A percentile compares a stretch with the other conserved stretches of the same genome.
phyloP scores from a whole-genome alignment of 768 basidiomycete species.

The Naganishia randhawae region DNA sequence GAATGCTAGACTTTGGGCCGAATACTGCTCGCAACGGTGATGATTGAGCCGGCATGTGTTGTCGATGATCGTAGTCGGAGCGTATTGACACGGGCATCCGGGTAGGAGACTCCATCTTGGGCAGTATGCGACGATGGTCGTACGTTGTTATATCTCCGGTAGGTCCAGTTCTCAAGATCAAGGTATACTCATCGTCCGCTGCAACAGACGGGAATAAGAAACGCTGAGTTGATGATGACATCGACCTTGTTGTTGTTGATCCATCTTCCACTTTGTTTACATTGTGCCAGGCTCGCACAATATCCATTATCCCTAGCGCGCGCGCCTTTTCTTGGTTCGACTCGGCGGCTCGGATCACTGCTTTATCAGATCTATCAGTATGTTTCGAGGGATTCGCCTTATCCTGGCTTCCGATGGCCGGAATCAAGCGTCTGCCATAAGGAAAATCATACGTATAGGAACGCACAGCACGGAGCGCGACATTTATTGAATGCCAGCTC shows the following conservation, averaged over 20 bases:
- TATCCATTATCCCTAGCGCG: too few relatives aligned
- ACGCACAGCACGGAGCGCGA: too few relatives aligned
- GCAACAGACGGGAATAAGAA: background rate
- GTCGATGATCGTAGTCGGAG: conserved; percentile 9
- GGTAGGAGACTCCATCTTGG: conserved; percentile 5
- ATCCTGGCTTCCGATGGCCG: too few relatives aligned
- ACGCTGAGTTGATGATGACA: conserved; percentile 7
- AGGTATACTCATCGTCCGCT: background rate
- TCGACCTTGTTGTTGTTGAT: conserved; percentile 19
- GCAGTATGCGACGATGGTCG: background rate
- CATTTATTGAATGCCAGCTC: too few relatives aligned
- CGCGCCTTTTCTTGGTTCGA: too few relatives aligned
- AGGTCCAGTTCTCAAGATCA: background rate
- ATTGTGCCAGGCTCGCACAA: too few relatives aligned
- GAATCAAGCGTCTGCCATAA: too few relatives aligned
- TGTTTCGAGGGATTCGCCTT: too few relatives aligned
- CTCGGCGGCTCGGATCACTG: too few relatives aligned
- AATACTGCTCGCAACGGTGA: conserved; percentile 13
- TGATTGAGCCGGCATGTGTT: conserved; percentile 11
- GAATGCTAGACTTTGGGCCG: background rate
- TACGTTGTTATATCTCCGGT: background rate
- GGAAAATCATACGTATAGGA: too few relatives aligned
- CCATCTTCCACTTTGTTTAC: too few relatives aligned
- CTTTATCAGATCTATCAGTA: too few relatives aligned
- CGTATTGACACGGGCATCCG: conserved; percentile 5